These are phyloP conservation scores for Lumnitzera littorea DNA, from an alignment of 345 rosid species.

Conservation along the genomic window DNA sequence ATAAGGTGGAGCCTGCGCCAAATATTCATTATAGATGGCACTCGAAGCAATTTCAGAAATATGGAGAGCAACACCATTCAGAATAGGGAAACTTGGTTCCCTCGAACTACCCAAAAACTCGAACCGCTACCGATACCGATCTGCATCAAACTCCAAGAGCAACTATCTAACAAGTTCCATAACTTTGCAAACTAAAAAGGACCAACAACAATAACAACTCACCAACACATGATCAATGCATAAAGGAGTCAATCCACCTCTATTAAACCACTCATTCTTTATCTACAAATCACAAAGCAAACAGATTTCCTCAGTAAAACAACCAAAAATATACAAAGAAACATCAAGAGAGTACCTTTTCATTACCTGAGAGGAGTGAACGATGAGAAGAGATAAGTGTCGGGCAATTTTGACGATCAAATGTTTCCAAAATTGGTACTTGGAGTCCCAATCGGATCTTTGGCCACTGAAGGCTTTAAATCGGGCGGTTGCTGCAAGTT, in stretches of 20 bases:
- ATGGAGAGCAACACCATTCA: too few relatives aligned
- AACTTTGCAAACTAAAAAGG: not conserved
- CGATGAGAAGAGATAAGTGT: constrained; percentile 34
- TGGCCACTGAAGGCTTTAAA: constrained; percentile 92
- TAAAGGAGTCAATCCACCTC: constrained; percentile 74
- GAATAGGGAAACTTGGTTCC: too few relatives aligned
- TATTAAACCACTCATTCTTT: constrained; percentile 59
- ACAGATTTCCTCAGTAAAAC: not conserved
- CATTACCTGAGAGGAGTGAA: constrained; percentile 58
- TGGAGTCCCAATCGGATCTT: constrained; percentile 80
- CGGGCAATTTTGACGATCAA: constrained; percentile 58
- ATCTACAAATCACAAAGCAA: constrained; percentile 26
- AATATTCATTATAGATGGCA: too few relatives aligned
- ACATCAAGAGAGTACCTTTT: not conserved
- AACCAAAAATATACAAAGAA: not conserved
- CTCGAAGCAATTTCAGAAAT: too few relatives aligned
- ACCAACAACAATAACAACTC: constrained; percentile 20
- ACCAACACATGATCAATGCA: constrained; percentile 83
- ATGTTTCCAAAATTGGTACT: constrained; percentile 69
- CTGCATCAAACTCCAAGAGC: too few relatives aligned
- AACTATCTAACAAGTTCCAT: too few relatives aligned
- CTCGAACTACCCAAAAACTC: too few relatives aligned
- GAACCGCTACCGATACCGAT: too few relatives aligned
- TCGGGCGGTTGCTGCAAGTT: constrained; percentile 56
- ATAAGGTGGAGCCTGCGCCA: too few relatives aligned